Evolutionary conservation across 306 rosid species (phyloP).

Genomic region (Vicia villosa): DNA sequence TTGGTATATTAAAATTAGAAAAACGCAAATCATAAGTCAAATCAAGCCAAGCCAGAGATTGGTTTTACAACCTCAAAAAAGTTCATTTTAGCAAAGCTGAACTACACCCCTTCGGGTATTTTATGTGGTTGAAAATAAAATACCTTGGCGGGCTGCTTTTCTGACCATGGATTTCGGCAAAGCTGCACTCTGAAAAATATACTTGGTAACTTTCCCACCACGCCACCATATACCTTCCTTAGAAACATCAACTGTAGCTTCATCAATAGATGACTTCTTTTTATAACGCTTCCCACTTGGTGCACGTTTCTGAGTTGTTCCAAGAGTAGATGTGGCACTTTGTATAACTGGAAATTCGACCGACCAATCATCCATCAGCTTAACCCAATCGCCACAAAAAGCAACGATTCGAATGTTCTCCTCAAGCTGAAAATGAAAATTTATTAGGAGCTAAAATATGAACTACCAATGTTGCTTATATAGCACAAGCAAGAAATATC

Average conservation of each 20-base stretch:
- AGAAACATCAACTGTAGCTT: slow-evolving; percentile 49
- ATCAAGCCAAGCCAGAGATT: slow-evolving; percentile 1
- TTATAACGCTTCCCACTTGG: slow-evolving; percentile 66
- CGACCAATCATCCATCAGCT: slow-evolving; percentile 77
- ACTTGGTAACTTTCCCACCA: slow-evolving; percentile 71
- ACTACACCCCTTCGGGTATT: background rate
- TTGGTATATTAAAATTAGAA: background rate
- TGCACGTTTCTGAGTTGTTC: slow-evolving; percentile 72
- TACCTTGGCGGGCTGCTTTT: slow-evolving; percentile 92
- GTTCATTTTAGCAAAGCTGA: slow-evolving; percentile 8
- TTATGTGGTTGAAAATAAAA: slow-evolving; percentile 5
- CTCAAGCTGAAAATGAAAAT: slow-evolving; percentile 75
- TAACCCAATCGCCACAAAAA: slow-evolving; percentile 78
- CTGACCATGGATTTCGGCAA: slow-evolving; percentile 59
- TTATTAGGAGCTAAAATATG: slow-evolving; percentile 32
- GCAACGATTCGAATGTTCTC: slow-evolving; percentile 68
- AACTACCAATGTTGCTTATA: slow-evolving; percentile 16
- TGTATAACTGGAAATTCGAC: slow-evolving; percentile 63
- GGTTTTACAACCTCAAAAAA: background rate
- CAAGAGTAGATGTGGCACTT: slow-evolving; percentile 57
- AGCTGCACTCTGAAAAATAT: slow-evolving; percentile 75
- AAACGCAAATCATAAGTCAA: slow-evolving; percentile 19
- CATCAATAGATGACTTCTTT: slow-evolving; percentile 66
- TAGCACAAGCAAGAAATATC: slow-evolving; percentile 27
- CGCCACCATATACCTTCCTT: slow-evolving; percentile 74